Base-by-base conservation (phyloP, 495 filamentous ascomycete species). In the Sordaria brevicollis region DNA sequence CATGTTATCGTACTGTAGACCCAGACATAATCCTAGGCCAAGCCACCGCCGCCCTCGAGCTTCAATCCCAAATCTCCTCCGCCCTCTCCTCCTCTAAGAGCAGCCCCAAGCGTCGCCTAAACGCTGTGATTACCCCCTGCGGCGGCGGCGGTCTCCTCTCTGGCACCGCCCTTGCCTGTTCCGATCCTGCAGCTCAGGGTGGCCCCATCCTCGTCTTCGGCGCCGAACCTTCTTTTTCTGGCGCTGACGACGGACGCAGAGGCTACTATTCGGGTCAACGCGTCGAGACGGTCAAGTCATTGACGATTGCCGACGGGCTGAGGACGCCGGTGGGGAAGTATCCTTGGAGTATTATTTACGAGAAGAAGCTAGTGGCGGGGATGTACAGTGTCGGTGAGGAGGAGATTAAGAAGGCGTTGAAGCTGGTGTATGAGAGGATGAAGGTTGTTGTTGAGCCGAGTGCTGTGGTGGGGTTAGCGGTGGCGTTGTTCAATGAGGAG, bases 401-500 rank as follows among this genome's bases (percentile, higher is more conserved):
- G 72, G 87, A 97, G 82, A 97, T 99, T 79, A 86, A 87, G 79
- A 79, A 79, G 10, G 91, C 94, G 4, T 83, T 98, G 87, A 80
- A 83, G 71, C 76, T 97, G 74, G 91, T 94, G 35, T 78, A 94
- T 76, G 94, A 99, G 85, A 80, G 94, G 70, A 89, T 97, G 86
- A 98, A 98, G 87, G 81, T 96, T 54, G 86, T 97, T 54, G 87
- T 97, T 31, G 95, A 99, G 83, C 95, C 95, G 65, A 94, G 91
- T 78, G 87, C 94, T 3, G 93, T 90, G 3, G 94, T 99, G 25
- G 89, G 89, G 15, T 79, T 99, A 73, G 95, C 95, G 5, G 90
- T 91, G 5, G 90, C 88, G 69, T 78, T 99, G 74, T 97, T 86
- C 74, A 89, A 95, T 77, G 93, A 96, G 77, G 91, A 92, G 33